phyloP scores from a whole-genome alignment of 2,329 filamentous ascomycete genomes.

The Fonsecaea erecta region DNA sequence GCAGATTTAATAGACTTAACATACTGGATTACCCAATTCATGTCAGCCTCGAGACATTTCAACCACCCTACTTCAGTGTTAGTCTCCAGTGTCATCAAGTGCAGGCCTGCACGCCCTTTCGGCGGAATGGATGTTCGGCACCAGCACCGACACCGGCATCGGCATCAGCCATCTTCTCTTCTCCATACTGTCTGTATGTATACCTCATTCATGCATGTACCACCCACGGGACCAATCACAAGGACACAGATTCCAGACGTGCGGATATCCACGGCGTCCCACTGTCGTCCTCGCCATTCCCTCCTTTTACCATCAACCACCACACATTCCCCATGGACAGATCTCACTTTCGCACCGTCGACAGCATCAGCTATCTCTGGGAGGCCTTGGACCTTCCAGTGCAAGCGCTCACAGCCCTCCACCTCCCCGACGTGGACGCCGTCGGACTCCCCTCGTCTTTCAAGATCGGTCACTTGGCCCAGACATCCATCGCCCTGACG shows the following conservation, averaged over 20 bases:
- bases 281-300: neutral
- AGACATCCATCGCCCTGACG: conserved; percentile 57
- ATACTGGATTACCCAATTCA: no score
- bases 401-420: conserved; percentile 20
- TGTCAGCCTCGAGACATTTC: no score
- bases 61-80: no score
- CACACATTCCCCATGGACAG: neutral
- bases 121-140: no score
- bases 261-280: neutral
- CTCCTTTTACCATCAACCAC: neutral
- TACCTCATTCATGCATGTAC: no score
- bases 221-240: neutral
- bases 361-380: conserved; percentile 35
- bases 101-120: no score
- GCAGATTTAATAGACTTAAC: no score
- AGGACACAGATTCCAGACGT: neutral
- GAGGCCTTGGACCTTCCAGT: conserved; percentile 30
- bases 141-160: no score
- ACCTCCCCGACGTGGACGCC: conserved; percentile 6
- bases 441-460: conserved; percentile 55
- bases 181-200: no score
- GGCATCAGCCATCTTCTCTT: no score
- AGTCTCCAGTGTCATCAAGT: no score
- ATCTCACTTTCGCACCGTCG: conserved; percentile 4
- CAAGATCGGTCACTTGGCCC: conserved; percentile 59